Evolutionary conservation across 2,329 filamentous ascomycete species (phyloP).

Genomic region (Calycina herbarum): DNA sequence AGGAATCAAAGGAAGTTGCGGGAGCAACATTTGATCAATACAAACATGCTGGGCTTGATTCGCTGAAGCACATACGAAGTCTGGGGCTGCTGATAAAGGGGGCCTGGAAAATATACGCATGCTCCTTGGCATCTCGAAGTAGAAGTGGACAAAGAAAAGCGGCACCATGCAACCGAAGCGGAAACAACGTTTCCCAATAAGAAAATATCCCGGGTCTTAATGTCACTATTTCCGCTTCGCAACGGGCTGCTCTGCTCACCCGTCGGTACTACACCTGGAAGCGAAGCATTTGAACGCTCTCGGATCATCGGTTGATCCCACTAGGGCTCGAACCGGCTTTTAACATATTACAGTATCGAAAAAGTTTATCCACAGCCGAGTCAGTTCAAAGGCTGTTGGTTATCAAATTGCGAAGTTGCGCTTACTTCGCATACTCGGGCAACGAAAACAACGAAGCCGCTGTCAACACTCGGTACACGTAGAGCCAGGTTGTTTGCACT

Average conservation of each 20-base stretch:
- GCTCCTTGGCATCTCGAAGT: not conserved
- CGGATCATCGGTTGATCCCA: not conserved
- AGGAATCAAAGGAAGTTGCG: not conserved
- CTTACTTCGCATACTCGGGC: not conserved
- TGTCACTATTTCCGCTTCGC: not conserved
- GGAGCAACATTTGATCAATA: not conserved
- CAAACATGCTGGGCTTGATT: not conserved
- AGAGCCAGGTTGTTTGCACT: no score
- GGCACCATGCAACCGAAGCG: not conserved
- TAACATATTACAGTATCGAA: not conserved
- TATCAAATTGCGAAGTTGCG: not conserved
- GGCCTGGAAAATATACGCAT: not conserved
- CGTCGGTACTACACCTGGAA: no score
- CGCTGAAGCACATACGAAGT: not conserved
- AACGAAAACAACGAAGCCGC: not conserved
- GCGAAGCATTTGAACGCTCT: no score
- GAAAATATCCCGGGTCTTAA: not conserved
- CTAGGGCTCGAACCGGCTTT: not conserved
- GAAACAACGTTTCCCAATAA: not conserved
- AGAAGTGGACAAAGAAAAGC: not conserved
- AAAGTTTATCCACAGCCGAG: not conserved
- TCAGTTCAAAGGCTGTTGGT: not conserved
- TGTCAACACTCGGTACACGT: not conserved
- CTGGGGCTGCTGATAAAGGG: not conserved
- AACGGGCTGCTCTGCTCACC: not conserved